phyloP scores from a whole-genome alignment of 805 yeast species.

The Jamesozyma rosinii region DNA sequence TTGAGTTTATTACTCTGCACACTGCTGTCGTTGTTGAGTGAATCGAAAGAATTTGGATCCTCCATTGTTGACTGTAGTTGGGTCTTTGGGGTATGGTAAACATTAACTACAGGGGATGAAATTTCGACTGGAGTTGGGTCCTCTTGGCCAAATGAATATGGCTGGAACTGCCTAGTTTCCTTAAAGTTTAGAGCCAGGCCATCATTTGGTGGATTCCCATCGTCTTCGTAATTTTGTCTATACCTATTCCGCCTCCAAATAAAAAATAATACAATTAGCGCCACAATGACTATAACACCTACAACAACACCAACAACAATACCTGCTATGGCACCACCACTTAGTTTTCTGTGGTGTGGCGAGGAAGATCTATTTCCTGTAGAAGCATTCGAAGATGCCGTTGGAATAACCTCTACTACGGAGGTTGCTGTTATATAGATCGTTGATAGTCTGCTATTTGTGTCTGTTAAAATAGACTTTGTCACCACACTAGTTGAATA shows the following conservation, averaged over 20 bases:
- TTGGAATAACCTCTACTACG: conserved; percentile 6
- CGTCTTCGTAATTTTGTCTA: conserved; percentile 27
- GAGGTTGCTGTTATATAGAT: conserved; percentile 24
- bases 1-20: not conserved
- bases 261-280: conserved; percentile 33
- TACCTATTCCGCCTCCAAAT: conserved; percentile 37
- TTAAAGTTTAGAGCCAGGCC: conserved; percentile 22
- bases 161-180: conserved; percentile 31
- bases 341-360: conserved; percentile 7
- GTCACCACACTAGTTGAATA: conserved; percentile 20
- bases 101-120: conserved; percentile 14
- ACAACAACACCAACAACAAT: conserved; percentile 46
- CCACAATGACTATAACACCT: conserved; percentile 35
- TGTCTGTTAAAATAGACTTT: conserved; percentile 18
- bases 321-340: conserved; percentile 51
- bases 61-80: too few species aligned
- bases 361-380: conserved; percentile 2
- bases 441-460: conserved; percentile 14
- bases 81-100: too few species aligned
- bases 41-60: not conserved
- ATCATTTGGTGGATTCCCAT: not conserved
- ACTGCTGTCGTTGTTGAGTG: not conserved
- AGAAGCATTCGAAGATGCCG: not conserved
- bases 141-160: conserved; percentile 29
- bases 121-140: conserved; percentile 22